phyloP scores from a whole-genome alignment of 2,329 filamentous ascomycete species.

The Penicillium fuscoglaucum region DNA sequence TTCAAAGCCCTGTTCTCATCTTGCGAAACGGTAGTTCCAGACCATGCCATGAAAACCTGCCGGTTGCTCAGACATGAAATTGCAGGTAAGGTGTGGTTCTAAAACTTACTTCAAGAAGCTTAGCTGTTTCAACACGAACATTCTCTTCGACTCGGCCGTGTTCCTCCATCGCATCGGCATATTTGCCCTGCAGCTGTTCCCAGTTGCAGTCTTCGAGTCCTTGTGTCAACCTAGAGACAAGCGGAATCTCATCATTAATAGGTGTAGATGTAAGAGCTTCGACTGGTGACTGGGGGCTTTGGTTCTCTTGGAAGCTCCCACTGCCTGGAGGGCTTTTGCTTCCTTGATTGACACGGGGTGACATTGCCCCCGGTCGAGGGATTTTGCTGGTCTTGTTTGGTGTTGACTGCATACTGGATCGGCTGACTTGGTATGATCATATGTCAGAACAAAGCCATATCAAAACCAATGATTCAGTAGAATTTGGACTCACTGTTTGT shows the following conservation, averaged over 20 bases:
- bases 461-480: not conserved
- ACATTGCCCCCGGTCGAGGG: conserved; percentile 8
- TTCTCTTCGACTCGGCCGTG: conserved; percentile 64
- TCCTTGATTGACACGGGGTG: conserved; percentile 16
- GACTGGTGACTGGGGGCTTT: conserved; percentile 16
- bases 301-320: conserved; percentile 5
- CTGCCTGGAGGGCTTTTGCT: conserved; percentile 9
- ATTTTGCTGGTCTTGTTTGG: conserved; percentile 9
- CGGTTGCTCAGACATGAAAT: not conserved
- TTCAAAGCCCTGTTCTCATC: conserved; percentile 78
- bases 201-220: conserved; percentile 67
- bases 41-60: conserved; percentile 80
- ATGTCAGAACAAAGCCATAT: not conserved
- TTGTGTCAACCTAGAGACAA: conserved; percentile 45
- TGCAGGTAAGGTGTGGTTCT: not conserved
- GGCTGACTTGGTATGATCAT: too few relatives aligned
- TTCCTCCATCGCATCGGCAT: conserved; percentile 64
- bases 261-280: not conserved
- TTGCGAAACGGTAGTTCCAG: conserved; percentile 66
- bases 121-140: conserved; percentile 66
- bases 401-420: conserved; percentile 4
- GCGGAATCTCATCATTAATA: conserved; percentile 10
- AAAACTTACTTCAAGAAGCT: conserved; percentile 60
- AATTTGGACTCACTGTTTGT: not conserved
- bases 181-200: conserved; percentile 71